phyloP scores from a whole-genome alignment of 2,329 filamentous ascomycete species.

The Penicillium sp. region DNA sequence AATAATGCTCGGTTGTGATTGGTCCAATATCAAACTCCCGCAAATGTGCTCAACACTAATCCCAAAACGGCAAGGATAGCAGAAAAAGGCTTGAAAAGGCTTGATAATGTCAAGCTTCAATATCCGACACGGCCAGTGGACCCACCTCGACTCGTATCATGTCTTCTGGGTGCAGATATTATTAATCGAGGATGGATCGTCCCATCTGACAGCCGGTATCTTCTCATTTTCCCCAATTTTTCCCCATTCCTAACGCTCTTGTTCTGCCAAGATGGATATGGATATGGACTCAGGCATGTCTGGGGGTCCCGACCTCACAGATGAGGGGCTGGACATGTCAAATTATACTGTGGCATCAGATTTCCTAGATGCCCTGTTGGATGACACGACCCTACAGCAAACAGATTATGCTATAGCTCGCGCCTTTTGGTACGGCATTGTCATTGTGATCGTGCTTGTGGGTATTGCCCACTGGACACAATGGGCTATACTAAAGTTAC shows the following conservation, averaged over 20 bases:
- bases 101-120: slow-evolving; percentile 1
- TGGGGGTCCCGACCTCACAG: slow-evolving; percentile 25
- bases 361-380: slow-evolving; percentile 37
- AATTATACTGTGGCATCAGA: slow-evolving; percentile 36
- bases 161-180: neutral
- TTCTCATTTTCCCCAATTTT: neutral
- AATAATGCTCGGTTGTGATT: neutral
- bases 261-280: neutral
- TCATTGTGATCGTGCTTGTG: slow-evolving; percentile 33
- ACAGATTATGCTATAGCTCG: slow-evolving; percentile 37
- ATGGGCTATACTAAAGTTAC: slow-evolving; percentile 21
- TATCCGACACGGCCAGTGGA: neutral
- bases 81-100: neutral
- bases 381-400: slow-evolving; percentile 36
- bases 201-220: too few species aligned
- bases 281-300: slow-evolving; percentile 23
- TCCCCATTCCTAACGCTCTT: neutral
- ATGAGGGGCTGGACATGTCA: slow-evolving; percentile 38
- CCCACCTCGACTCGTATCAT: neutral
- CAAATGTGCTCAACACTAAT: slow-evolving; percentile 11
- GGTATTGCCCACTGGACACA: slow-evolving; percentile 31
- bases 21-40: neutral
- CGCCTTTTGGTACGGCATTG: slow-evolving; percentile 43
- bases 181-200: neutral
- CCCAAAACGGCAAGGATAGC: neutral